Base-by-base conservation (phyloP, 1,284 basidiomycete species). In the Cystobasidiaceae sp. region DNA sequence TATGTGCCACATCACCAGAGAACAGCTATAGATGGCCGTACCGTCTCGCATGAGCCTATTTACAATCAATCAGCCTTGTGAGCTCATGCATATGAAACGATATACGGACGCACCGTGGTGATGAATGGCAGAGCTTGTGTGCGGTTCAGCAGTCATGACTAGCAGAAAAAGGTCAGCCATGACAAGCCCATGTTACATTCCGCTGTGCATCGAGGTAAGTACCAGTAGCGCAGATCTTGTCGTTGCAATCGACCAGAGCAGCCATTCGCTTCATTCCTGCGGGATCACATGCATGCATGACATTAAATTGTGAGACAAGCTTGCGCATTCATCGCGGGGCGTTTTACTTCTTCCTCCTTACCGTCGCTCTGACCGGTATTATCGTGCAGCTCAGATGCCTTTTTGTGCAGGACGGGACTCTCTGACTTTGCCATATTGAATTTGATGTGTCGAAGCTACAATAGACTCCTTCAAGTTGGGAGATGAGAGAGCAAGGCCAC, bases 71-170 rank as follows among this genome's bases (percentile, higher is more conserved):
- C n/a, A 39, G n/a, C n/a, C 4, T n/a, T 32, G 8, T 3, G n/a
- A 33, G n/a, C 4, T 4, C n/a, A 13, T 17, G 33, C 5, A n/a
- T n/a, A 17, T 17, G 9, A 33, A 33, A 32, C 5, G 30, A 28
- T 1, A 50, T 27, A 23, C 4, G 9, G 13, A 11, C 45, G 7
- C 23, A 62, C 60, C 60, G 60, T 62, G 60, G 45, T 62, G 60
- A 28, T 62, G 60, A 5, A 62, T 62, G 2, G 60, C 60, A 52
- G 43, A 48, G 46, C 33, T 8, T 15, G 60, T 52, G 45, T 62
- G 60, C 32, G 60, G 60, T 41, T 62, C 60, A 15, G 60, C 60
- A 19, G 60, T 62, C 60, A 62, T 62, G 34, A 62, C 60, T 62
- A 21, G 11, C 19, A n/a, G 5, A 9, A 25, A 19, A 15, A 11